phyloP scores from a whole-genome alignment of 2,329 filamentous ascomycete genomes.

The Beauveria scarabaeidicola region DNA sequence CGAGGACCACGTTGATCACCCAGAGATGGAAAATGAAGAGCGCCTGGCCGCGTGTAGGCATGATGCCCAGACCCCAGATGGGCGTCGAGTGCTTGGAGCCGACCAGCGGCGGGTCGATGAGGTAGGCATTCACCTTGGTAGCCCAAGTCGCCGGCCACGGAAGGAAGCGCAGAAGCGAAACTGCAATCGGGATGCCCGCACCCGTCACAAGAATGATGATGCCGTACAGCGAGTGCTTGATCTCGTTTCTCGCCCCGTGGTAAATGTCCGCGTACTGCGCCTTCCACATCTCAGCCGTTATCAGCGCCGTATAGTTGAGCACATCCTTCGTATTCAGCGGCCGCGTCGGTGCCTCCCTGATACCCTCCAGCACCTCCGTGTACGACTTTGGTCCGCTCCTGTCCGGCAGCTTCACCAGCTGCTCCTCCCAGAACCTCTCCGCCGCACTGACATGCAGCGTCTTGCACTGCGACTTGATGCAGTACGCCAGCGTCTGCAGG shows the following conservation, averaged over 20 bases:
- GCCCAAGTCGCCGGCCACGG: constrained; percentile 16
- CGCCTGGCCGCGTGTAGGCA: constrained; percentile 25
- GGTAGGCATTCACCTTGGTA: constrained; percentile 15
- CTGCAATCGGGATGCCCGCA: constrained; percentile 19
- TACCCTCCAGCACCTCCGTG: constrained; percentile 11
- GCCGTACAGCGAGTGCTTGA: constrained; percentile 15
- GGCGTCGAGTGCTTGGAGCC: constrained; percentile 16
- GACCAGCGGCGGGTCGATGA: constrained; percentile 18
- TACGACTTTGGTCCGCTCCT: constrained; percentile 6
- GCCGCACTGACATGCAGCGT: constrained; percentile 1
- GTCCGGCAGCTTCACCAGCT: constrained; percentile 12
- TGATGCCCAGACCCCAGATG: constrained; percentile 15
- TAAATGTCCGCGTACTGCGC: constrained; percentile 4
- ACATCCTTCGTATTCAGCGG: neutral
- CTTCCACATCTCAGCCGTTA: constrained; percentile 9
- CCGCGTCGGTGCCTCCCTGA: constrained; percentile 5
- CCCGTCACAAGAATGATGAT: constrained; percentile 19
- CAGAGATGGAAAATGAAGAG: constrained; percentile 35
- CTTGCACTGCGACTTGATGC: constrained; percentile 13
- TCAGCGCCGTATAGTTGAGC: constrained; percentile 13
- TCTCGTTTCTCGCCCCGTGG: constrained; percentile 8
- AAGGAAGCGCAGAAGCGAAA: constrained; percentile 23
- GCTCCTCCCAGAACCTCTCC: constrained; percentile 14
- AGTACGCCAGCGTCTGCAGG: constrained; percentile 16
- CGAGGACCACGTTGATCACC: constrained; percentile 28